Conservation (phyloP, 768 basidiomycete genomes). For the Sporobolomyces phaffii region DNA sequence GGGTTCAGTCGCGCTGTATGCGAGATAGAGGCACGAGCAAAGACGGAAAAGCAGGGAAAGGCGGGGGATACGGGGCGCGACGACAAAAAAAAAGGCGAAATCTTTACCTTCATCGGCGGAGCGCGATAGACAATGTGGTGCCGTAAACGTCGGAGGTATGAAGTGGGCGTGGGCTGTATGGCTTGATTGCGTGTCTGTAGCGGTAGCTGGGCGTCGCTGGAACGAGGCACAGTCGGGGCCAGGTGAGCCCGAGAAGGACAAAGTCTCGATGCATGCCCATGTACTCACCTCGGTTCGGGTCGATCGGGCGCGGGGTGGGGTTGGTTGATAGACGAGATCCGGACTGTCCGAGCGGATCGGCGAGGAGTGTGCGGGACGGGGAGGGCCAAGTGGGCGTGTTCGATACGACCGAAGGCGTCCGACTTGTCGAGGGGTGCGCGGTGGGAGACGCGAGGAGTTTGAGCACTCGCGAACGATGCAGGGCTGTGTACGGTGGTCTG, state of each 20-base stretch:
- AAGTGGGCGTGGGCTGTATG: background rate
- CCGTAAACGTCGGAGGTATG: background rate
- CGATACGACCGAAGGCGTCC: background rate
- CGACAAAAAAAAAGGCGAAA: background rate
- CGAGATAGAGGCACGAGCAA: background rate
- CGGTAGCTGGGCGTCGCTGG: too few species aligned
- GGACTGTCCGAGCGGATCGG: background rate
- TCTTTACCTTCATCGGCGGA: background rate
- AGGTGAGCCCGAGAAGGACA: background rate
- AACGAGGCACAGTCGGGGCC: background rate
- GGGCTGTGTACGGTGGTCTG: background rate
- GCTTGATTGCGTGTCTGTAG: too few species aligned
- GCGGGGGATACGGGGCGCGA: background rate
- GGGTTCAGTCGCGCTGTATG: background rate
- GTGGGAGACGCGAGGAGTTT: background rate
- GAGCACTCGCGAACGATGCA: constrained; percentile 15
- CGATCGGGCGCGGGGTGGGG: background rate
- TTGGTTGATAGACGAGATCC: background rate
- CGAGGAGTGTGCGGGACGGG: too few species aligned
- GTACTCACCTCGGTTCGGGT: constrained; percentile 3
- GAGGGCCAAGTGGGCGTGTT: background rate
- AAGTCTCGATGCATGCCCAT: background rate
- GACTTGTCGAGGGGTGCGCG: background rate
- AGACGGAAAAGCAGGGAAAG: background rate
- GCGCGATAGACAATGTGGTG: background rate